Conservation (phyloP, 2,329 filamentous ascomycete species). For the Nothophoma quercina region DNA sequence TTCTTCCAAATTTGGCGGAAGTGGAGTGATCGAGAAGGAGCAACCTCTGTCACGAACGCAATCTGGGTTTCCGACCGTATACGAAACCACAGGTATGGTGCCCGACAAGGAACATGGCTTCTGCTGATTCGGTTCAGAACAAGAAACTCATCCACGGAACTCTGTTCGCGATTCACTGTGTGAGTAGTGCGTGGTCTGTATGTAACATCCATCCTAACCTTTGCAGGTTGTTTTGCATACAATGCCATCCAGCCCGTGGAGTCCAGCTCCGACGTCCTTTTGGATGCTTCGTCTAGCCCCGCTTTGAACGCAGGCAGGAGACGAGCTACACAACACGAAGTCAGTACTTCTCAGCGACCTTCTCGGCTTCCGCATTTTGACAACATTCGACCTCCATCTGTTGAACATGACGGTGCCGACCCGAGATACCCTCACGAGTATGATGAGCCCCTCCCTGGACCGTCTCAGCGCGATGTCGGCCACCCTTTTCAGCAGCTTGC, state of each 20-base stretch:
- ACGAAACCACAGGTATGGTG: background rate
- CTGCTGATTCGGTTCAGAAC: background rate
- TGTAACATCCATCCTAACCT: background rate
- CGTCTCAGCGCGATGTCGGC: background rate
- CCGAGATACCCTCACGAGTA: background rate
- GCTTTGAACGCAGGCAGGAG: constrained; percentile 48
- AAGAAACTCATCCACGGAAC: constrained; percentile 2
- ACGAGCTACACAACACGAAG: constrained; percentile 17
- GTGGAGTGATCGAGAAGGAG: background rate
- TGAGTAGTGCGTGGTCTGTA: background rate
- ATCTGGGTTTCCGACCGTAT: background rate
- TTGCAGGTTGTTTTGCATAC: constrained; percentile 34
- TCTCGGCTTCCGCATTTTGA: background rate
- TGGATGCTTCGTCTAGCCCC: constrained; percentile 50
- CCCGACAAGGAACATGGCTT: background rate
- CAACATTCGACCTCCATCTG: background rate
- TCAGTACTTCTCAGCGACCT: background rate
- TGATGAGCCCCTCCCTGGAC: background rate
- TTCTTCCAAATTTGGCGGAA: background rate
- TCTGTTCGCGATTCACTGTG: constrained; percentile 12
- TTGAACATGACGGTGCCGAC: background rate
- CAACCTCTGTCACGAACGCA: background rate
- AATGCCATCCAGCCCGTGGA: constrained; percentile 23
- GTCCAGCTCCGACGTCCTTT: constrained; percentile 42
- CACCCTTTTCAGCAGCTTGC: background rate